phyloP scores from a whole-genome alignment of 805 yeast species.

The Kluyveromyces wickerhamii region DNA sequence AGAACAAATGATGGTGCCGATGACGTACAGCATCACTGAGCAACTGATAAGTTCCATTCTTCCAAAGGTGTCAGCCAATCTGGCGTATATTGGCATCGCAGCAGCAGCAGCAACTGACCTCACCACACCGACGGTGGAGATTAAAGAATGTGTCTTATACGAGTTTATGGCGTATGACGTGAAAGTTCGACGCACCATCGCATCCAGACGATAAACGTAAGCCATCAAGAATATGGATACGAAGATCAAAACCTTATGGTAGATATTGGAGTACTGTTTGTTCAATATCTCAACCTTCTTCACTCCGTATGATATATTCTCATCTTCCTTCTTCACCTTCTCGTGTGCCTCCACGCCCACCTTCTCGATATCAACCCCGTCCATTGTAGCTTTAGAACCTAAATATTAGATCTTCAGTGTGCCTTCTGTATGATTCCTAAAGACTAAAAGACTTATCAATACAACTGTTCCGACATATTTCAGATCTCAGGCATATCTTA shows the following conservation, averaged over 20 bases:
- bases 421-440: too few relatives aligned
- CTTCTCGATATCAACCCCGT: too few relatives aligned
- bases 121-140: conserved; percentile 45
- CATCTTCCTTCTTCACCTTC: too few relatives aligned
- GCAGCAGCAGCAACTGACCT: conserved; percentile 52
- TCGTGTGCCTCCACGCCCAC: too few relatives aligned
- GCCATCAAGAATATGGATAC: neutral
- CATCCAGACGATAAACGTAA: neutral
- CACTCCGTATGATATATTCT: conserved; percentile 1
- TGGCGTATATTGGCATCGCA: conserved; percentile 48
- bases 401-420: too few relatives aligned
- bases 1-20: conserved; percentile 49
- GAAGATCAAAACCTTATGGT: neutral
- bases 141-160: conserved; percentile 40
- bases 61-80: conserved; percentile 49
- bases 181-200: conserved; percentile 31
- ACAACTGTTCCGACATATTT: too few relatives aligned
- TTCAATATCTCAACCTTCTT: neutral
- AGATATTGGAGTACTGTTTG: neutral
- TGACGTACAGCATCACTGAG: conserved; percentile 39
- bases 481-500: too few relatives aligned
- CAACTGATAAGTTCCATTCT: conserved; percentile 40
- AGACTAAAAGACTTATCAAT: too few relatives aligned
- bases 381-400: too few relatives aligned
- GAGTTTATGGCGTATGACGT: conserved; percentile 43